These are phyloP conservation scores for Neophaeococcomyces mojaviensis DNA, from an alignment of 2,329 filamentous ascomycete genomes.

Conservation along the genomic window DNA sequence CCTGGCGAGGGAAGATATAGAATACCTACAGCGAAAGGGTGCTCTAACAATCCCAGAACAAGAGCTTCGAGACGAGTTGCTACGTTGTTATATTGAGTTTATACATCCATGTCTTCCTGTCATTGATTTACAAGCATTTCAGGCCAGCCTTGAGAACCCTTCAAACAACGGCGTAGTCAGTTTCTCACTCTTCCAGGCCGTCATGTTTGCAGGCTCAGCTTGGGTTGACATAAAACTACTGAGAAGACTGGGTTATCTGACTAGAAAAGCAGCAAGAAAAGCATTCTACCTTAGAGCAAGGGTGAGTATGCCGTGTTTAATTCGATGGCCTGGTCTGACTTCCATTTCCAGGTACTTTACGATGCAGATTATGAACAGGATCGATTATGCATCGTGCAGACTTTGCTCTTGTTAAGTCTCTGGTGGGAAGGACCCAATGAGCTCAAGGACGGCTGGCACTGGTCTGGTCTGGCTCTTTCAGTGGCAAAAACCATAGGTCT, in stretches of 20 bases:
- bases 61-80: slow-evolving; percentile 66
- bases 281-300: too few relatives aligned
- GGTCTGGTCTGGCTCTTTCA: slow-evolving; percentile 45
- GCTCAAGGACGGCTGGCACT: slow-evolving; percentile 96
- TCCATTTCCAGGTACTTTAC: slow-evolving; percentile 68
- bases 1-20: slow-evolving; percentile 71
- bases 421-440: slow-evolving; percentile 97
- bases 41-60: slow-evolving; percentile 66
- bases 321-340: too few relatives aligned
- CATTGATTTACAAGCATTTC: slow-evolving; percentile 57
- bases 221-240: slow-evolving; percentile 75
- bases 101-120: slow-evolving; percentile 92
- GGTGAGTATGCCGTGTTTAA: too few relatives aligned
- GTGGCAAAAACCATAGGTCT: too few relatives aligned
- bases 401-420: slow-evolving; percentile 83
- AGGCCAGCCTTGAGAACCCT: slow-evolving; percentile 50
- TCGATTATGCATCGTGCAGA: slow-evolving; percentile 81
- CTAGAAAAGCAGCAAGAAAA: slow-evolving; percentile 73
- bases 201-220: slow-evolving; percentile 85
- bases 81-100: slow-evolving; percentile 78
- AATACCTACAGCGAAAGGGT: slow-evolving; percentile 75
- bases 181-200: slow-evolving; percentile 79
- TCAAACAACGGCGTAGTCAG: slow-evolving; percentile 70
- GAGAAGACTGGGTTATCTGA: slow-evolving; percentile 65
- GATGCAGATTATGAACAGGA: slow-evolving; percentile 92